Percentiles rank a stretch among this genome's conserved stretches.
Conservation (phyloP, 345 rosid genomes). For the Lepidium africanum region DNA sequence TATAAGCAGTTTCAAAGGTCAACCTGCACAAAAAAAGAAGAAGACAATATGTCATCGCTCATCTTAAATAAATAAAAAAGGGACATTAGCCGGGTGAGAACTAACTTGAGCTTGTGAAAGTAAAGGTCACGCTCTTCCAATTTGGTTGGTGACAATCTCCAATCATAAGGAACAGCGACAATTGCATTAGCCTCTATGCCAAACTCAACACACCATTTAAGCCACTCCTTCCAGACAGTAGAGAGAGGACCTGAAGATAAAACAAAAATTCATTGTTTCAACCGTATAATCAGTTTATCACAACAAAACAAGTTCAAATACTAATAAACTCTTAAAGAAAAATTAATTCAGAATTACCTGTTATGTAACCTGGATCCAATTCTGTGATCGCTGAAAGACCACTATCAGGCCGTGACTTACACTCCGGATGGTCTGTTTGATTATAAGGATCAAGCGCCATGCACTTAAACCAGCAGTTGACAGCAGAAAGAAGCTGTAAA, state of each 20-base stretch:
- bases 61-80: neutral
- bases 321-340: neutral
- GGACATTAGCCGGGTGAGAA: constrained; percentile 8
- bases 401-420: constrained; percentile 92
- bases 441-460: constrained; percentile 86
- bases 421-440: constrained; percentile 95
- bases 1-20: constrained; percentile 91
- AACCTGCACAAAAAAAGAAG: constrained; percentile 43
- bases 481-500: constrained; percentile 89
- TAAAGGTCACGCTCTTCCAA: constrained; percentile 97
- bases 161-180: constrained; percentile 93
- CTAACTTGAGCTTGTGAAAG: constrained; percentile 95
- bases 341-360: constrained; percentile 42
- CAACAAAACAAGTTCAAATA: neutral
- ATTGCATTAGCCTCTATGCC: constrained; percentile 94
- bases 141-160: constrained; percentile 93
- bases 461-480: constrained; percentile 98
- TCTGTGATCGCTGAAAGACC: constrained; percentile 96
- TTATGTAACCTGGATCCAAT: constrained; percentile 93
- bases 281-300: neutral
- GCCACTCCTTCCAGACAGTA: constrained; percentile 98
- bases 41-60: neutral
- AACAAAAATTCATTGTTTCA: neutral
- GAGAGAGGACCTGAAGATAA: constrained; percentile 79
- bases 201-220: constrained; percentile 96